These are phyloP conservation scores for Phytopythium sindhum DNA, from an alignment of 352 stramenopile genomes.

Conservation along the genomic window DNA sequence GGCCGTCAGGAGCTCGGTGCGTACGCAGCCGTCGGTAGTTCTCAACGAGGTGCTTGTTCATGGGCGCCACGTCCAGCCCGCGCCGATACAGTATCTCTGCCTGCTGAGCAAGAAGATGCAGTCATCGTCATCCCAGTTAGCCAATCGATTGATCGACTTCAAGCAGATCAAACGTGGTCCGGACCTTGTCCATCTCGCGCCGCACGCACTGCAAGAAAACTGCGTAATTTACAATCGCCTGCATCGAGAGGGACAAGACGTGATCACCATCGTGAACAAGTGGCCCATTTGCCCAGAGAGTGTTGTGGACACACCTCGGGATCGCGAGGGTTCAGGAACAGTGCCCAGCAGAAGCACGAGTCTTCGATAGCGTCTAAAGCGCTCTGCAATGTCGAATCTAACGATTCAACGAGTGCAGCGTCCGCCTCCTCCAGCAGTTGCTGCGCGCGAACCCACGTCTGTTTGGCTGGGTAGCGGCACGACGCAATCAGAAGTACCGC, in stretches of 20 bases:
- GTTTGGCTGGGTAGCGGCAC: conserved; percentile 54
- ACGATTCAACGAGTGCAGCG: conserved; percentile 1
- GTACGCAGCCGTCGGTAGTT: conserved; percentile 60
- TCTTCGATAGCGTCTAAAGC: conserved; percentile 40
- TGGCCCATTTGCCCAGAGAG: not conserved
- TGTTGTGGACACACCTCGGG: conserved; percentile 30
- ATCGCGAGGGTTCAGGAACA: conserved; percentile 50
- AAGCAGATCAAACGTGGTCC: not conserved
- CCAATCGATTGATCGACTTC: not conserved
- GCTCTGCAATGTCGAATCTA: not conserved
- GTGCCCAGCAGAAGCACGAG: conserved; percentile 60
- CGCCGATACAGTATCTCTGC: conserved; percentile 64
- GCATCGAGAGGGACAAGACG: not conserved
- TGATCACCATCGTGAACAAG: not conserved
- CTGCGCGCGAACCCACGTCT: conserved; percentile 46
- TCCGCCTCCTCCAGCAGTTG: conserved; percentile 30
- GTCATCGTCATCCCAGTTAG: not conserved
- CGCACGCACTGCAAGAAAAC: conserved; percentile 56
- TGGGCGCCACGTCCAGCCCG: conserved; percentile 47
- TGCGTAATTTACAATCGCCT: conserved; percentile 65
- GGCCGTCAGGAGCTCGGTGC: conserved; percentile 41
- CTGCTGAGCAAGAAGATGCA: conserved; percentile 11
- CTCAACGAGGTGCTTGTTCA: conserved; percentile 44
- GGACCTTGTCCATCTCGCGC: conserved; percentile 58
- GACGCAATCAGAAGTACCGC: conserved; percentile 51